Base-by-base conservation (phyloP, 495 filamentous ascomycete species). In the Rhizodiscina lignyota region DNA sequence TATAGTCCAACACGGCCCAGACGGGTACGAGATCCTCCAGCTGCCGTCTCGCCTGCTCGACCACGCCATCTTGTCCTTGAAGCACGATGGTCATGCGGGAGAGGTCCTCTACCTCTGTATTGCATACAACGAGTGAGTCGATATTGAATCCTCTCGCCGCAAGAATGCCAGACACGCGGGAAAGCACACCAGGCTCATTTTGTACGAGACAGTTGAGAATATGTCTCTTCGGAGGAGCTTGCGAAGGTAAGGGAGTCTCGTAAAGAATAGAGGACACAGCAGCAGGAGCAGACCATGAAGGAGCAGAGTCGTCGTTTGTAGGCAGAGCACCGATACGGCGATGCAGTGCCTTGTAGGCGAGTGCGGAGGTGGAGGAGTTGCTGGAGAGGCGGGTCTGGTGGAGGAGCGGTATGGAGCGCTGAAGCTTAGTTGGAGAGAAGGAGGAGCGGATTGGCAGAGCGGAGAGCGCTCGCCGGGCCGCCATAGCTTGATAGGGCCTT, bases 41-140 rank as follows among this genome's bases (percentile, higher is more conserved):
- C 63, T 97, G 89, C 36, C 89, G 70, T 27, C 89, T 77, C 30
- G 89, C 89, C 62, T 97, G 89, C 66, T 97, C 89, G 12, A 97
- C 86, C 16, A 97, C 89, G 32, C 86, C 89, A 48, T 96, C 86
- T 59, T 94, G 87, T 24, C 89, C 89, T 38, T 80, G 79, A 28
- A 97, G 67, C 37, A 97, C 89, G 44, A 97, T 97, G 26, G 89
- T 96, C 89, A 97, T 97, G 47, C 89, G 85, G 16, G 83, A 92
- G 20, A 97, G 62, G 48, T 97, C 87, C 45, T 83, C 83, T n/a
- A 97, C 87, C 59, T 94, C 89, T 29, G 89, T 97, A 55, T 80
- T 85, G 64, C 89, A 96, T 26, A 97, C 89, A 32, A 97, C 89
- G 38, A 97, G 64, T 37, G 80, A 87, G 70, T 97, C 89, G 53